Evolutionary conservation across 129 eudicot genomes (phyloP).

Genomic region (Escallonia rubra): DNA sequence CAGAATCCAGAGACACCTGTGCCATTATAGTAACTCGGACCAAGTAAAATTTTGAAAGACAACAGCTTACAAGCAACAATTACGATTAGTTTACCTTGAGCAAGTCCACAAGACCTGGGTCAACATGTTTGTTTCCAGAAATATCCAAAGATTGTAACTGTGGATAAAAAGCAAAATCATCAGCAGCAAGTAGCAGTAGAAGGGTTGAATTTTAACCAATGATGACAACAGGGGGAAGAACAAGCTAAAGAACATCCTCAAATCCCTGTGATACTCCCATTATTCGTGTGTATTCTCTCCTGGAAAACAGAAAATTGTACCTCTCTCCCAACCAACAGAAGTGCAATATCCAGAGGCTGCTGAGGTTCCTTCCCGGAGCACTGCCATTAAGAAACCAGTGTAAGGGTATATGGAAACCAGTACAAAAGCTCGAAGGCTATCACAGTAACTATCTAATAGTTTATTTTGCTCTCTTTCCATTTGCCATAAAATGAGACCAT

Average conservation of each 20-base stretch:
- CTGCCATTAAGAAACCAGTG: conserved; percentile 35
- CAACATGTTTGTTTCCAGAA: conserved; percentile 50
- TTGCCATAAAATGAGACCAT: not conserved
- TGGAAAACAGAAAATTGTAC: conserved; percentile 28
- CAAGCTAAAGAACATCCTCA: too few relatives aligned
- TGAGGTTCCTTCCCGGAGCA: conserved; percentile 57
- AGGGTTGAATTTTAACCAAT: too few relatives aligned
- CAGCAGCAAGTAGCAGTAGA: conserved; percentile 5
- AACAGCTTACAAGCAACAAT: not conserved
- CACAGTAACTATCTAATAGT: not conserved
- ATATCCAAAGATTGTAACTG: conserved; percentile 61
- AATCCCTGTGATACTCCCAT: too few relatives aligned
- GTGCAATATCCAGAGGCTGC: conserved; percentile 55
- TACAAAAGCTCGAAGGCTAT: not conserved
- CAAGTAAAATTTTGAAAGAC: not conserved
- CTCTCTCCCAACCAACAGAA: conserved; percentile 86
- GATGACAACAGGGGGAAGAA: too few relatives aligned
- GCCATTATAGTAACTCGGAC: not conserved
- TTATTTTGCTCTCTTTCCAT: not conserved
- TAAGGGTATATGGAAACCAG: conserved; percentile 2
- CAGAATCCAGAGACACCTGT: conserved; percentile 5
- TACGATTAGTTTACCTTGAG: conserved; percentile 63
- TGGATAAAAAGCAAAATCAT: conserved; percentile 2
- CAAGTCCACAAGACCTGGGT: conserved; percentile 49
- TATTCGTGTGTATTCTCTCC: not conserved